Evolutionary conservation across 2,329 filamentous ascomycete genomes (phyloP), one percentile per base, ranked within the genome.

Genomic region (Aphanoascus verrucosus): DNA sequence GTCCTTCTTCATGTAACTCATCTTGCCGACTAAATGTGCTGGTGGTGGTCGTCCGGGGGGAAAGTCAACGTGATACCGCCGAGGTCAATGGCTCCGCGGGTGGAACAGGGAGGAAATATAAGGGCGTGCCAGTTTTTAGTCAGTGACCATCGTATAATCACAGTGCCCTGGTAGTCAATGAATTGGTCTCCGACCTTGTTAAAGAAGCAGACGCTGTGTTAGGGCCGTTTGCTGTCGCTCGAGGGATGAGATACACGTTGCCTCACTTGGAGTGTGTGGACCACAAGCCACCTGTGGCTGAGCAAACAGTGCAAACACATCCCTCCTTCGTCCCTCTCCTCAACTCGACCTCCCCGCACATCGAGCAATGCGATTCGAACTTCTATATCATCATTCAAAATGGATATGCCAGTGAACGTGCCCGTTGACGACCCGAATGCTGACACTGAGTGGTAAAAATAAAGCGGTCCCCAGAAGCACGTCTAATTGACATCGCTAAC

Each of bases 1-100:
- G 73, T 98, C 91, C 79, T 95, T 97, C 78, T 98, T 98, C 78
- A 91, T 85, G 81, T 93, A 94, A 75, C 86, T 93, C 90, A 95
- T 95, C 20, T 57, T 71, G 69, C 58, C 59, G 58, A 40, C 17
- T 51, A 7, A 23, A 42, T 51, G 17, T 14, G 17, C 41, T 11
- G 20, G 23, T 34, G 38, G 51, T 43, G 51, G 35, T 48, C 23
- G 41, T 31, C 31, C 38, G 41, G 48, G 37, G 9, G 42, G 12
- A 15, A 20, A 35, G 38, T 38, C 37, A 50, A 41, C 41, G 41
- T 51, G 48, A 51, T 35, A 52, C 48, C 53, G 20, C 47, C 41
- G 34, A 42, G 45, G 44, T 38, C 48, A 55, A 52, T 52, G 35
- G 41, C 37, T 20, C 53, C 19, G n/a, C n/a, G n/a, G 49, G 28